These are phyloP conservation scores for Diutina neorugosa DNA, from an alignment of 1,139 yeast species.

Conservation along the genomic window DNA sequence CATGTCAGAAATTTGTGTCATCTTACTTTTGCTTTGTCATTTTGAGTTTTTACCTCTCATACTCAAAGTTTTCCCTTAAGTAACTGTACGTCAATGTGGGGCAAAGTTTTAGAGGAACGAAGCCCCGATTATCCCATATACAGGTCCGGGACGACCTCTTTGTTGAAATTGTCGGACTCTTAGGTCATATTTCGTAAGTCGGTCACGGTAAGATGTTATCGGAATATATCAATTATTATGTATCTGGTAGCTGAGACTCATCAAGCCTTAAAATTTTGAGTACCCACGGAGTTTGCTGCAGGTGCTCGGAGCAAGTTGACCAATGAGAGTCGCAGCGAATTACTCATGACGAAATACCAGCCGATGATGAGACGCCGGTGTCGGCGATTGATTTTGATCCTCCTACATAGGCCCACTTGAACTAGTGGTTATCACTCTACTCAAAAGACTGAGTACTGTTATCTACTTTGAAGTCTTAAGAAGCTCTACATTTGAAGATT, in stretches of 20 bases:
- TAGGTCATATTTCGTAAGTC: not conserved
- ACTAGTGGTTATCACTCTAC: not conserved
- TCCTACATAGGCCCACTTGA: not conserved
- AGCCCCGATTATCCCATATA: not conserved
- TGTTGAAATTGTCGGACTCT: not conserved
- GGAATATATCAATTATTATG: not conserved
- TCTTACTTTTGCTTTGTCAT: not conserved
- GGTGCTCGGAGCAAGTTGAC: not conserved
- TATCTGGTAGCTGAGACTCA: not conserved
- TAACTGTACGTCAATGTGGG: not conserved
- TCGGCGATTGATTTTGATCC: not conserved
- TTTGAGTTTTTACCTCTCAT: not conserved
- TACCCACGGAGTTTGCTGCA: not conserved
- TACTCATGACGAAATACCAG: not conserved
- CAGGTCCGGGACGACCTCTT: not conserved
- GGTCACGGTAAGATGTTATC: not conserved
- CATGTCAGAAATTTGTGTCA: not conserved
- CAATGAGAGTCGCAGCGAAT: not conserved
- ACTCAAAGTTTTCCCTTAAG: not conserved
- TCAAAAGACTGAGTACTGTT: too few relatives aligned
- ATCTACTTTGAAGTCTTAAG: not conserved
- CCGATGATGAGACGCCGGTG: not conserved
- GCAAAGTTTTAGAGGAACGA: not conserved
- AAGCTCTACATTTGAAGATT: not conserved
- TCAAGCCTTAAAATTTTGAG: not conserved